phyloP scores from a whole-genome alignment of 192 early-diverging fungal species.

The Coemansia umbellata region DNA sequence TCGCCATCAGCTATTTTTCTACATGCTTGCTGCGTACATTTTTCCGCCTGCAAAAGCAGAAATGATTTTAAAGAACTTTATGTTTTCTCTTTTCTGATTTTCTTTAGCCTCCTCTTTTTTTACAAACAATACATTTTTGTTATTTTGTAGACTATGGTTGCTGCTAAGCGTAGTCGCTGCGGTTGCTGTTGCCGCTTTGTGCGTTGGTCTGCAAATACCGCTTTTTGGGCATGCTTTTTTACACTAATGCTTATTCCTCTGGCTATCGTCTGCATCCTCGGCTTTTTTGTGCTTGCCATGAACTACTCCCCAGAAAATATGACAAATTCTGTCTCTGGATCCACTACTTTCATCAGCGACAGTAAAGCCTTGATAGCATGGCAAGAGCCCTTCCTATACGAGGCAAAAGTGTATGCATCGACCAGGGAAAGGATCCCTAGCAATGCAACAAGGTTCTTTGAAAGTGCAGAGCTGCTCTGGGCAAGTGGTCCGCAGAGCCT shows the following conservation, averaged over 20 bases:
- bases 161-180: too few relatives aligned
- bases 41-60: too few relatives aligned
- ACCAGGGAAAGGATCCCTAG: not conserved
- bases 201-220: not conserved
- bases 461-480: conserved; percentile 21
- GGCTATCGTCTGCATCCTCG: not conserved
- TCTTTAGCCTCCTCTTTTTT: not conserved
- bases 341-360: too few relatives aligned
- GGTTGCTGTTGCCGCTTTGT: not conserved
- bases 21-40: too few relatives aligned
- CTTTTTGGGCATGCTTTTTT: not conserved
- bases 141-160: too few relatives aligned
- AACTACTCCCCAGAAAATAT: not conserved
- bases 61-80: not conserved
- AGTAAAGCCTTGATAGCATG: not conserved
- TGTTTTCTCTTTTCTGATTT: not conserved
- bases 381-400: conserved; percentile 9
- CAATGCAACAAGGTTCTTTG: conserved; percentile 6
- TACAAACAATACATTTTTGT: too few relatives aligned
- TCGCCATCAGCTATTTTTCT: too few relatives aligned
- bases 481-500: conserved; percentile 8
- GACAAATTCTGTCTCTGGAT: not conserved
- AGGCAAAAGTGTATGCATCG: conserved; percentile 16
- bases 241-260: not conserved
- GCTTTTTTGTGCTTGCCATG: not conserved